Base-by-base conservation (phyloP, 768 basidiomycete genomes). In the Podaxis pistillaris region DNA sequence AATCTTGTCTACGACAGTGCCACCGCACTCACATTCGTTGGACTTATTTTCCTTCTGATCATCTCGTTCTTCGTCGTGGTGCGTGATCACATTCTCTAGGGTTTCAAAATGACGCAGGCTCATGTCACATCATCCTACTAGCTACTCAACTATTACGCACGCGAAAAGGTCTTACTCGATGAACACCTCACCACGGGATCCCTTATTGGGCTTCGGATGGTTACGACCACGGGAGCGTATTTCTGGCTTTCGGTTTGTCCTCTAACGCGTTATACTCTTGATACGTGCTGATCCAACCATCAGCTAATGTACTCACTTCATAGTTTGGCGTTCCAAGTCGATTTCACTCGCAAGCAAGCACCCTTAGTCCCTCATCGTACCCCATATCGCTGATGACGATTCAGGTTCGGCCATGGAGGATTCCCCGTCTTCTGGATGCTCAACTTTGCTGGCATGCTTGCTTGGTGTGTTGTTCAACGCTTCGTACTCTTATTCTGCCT, bases 251-350 rank as follows among this genome's bases (percentile, higher is more conserved):
- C 76, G 4, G 75, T 77, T 36, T 51, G 68, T 33, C 17, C 17
- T 30, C 6, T 8, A 40, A n/a, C 53, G 46, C 33, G 1, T 38
- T 56, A 24, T 26, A n/a, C 26, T 57, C 24, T 50, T 19, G 15
- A 17, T 17, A 49, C 26, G 51, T 17, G 28, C 11, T 26, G 5
- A 19, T 50, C 47, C 26, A 50, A 50, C 15, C 19, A 19, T 55
- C 63, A 87, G 82, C 73, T 84, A 24, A 77, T 86, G 68, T 89
- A 86, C 68, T 77, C 83, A 22, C 72, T 88, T 4, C 67, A 88
- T 13, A 84, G 79, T 67, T 67, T 82, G 60, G 86, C 84, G 0
- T 89, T 89, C 71, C 79, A 82, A 17, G 74, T 86, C 3, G 79
- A 83, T 22, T 83, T 87, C 65, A 72, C 68, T 15, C 76, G 80